These are phyloP conservation scores for Tilletia walkeri DNA, from an alignment of 1,284 basidiomycete genomes.

Conservation along the genomic window DNA sequence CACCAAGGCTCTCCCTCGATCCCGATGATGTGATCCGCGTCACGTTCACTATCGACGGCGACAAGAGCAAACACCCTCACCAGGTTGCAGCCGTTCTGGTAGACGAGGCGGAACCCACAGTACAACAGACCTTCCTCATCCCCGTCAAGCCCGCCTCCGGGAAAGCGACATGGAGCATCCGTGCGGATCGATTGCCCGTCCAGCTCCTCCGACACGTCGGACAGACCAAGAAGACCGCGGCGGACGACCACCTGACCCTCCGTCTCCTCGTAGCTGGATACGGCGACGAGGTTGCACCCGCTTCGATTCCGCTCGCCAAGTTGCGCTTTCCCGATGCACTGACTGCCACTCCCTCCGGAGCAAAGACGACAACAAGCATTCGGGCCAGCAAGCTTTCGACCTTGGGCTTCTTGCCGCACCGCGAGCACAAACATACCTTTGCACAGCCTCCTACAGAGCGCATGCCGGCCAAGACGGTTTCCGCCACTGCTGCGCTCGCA, in stretches of 20 bases:
- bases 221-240: slow-evolving; percentile 15
- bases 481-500: slow-evolving; percentile 30
- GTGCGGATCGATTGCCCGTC: slow-evolving; percentile 6
- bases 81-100: slow-evolving; percentile 36
- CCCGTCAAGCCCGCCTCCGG: slow-evolving; percentile 36
- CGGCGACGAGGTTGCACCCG: not conserved
- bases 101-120: slow-evolving; percentile 17
- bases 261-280: slow-evolving; percentile 8
- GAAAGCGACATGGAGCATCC: slow-evolving; percentile 35
- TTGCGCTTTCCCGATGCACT: slow-evolving; percentile 23
- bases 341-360: slow-evolving; percentile 15
- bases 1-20: slow-evolving; percentile 24
- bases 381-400: slow-evolving; percentile 7
- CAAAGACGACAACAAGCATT: slow-evolving; percentile 8
- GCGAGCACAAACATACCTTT: slow-evolving; percentile 43
- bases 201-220: slow-evolving; percentile 13
- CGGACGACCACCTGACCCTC: slow-evolving; percentile 25
- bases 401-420: slow-evolving; percentile 8
- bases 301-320: slow-evolving; percentile 18
- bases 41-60: slow-evolving; percentile 30
- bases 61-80: slow-evolving; percentile 30
- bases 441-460: slow-evolving; percentile 36
- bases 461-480: slow-evolving; percentile 41
- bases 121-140: slow-evolving; percentile 29
- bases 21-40: slow-evolving; percentile 38